Base-by-base conservation (phyloP, 148 eudicot species). In the Hydrangea macrophylla region DNA sequence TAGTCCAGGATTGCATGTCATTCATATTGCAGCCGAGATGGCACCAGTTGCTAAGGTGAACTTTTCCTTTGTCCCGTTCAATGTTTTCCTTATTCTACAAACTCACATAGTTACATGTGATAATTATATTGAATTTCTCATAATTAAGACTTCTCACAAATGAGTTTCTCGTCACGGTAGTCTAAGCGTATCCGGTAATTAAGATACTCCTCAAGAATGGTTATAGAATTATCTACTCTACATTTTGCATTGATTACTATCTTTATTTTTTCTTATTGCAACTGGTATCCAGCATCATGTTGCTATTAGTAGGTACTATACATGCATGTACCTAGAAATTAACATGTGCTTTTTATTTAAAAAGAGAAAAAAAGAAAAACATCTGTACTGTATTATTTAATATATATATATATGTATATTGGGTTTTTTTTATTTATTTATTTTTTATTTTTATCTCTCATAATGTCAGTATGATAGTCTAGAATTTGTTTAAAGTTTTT, bases 11-110 rank as follows among this genome's bases (percentile, higher is more conserved):
- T 77, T 94, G 67, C 91, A 94, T 82, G 76, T 90, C 62, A 79
- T 94, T 76, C 98, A 94, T 75, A 85, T 94, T 62, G 98, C 97
- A 55, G 98, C 97, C 12, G 98, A 94, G 83, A 88, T 94, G 96
- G 98, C 96, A 69, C 97, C 98, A 62, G 97, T 88, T 72, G 98
- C 98, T 40, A 94, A 94, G 98, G 98, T 94, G 81, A 70, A 71
- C 36, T 26, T 13, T 1, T 18, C 20, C 50, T 18, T 24, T 6
- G n/a, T 42, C 48, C 48, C 11, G 2, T 42, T 42, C 48, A 42
- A 15, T 42, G 17, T 42, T 48, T 48, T 22, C 23, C 6, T 48
- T 18, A 17, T 48, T 20, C n/a, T n/a, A n/a, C n/a, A n/a, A 22
- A 48, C n/a, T 20, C 53, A 48, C 5, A 48, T 48, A 15, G 53